phyloP scores from a whole-genome alignment of 2,329 filamentous ascomycete genomes.

The Chaetomiaceae sp. region DNA sequence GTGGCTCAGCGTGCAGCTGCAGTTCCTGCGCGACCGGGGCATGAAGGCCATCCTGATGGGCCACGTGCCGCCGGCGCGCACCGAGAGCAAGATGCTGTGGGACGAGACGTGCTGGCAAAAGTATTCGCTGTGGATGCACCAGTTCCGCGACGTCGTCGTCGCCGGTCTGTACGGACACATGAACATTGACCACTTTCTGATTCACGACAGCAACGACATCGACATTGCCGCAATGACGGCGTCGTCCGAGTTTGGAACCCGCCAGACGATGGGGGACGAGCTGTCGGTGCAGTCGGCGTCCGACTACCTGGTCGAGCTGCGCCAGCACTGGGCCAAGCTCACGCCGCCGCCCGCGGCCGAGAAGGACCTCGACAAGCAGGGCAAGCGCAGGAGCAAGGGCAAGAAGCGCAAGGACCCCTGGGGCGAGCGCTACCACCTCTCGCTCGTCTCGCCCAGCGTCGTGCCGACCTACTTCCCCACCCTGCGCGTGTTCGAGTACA shows the following conservation, averaged over 20 bases:
- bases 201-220: conserved; percentile 80
- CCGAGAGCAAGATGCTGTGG: conserved; percentile 81
- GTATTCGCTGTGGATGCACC: conserved; percentile 83
- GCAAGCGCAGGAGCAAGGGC: conserved; percentile 32
- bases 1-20: conserved; percentile 86
- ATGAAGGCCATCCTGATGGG: conserved; percentile 95
- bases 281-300: conserved; percentile 63
- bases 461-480: conserved; percentile 92
- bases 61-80: conserved; percentile 87
- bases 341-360: conserved; percentile 46
- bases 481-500: conserved; percentile 89
- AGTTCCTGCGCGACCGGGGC: conserved; percentile 72
- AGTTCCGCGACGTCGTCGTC: conserved; percentile 86
- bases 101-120: conserved; percentile 98
- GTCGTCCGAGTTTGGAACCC: conserved; percentile 27
- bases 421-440: conserved; percentile 79
- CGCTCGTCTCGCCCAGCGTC: conserved; percentile 77
- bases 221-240: conserved; percentile 47
- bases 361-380: conserved; percentile 29
- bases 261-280: conserved; percentile 44
- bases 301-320: conserved; percentile 75
- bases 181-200: conserved; percentile 96
- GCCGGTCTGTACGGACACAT: conserved; percentile 85
- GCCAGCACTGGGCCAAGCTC: conserved; percentile 71
- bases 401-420: conserved; percentile 66